phyloP scores from a whole-genome alignment of 2,329 filamentous ascomycete genomes.

The Exophiala xenobiotica region DNA sequence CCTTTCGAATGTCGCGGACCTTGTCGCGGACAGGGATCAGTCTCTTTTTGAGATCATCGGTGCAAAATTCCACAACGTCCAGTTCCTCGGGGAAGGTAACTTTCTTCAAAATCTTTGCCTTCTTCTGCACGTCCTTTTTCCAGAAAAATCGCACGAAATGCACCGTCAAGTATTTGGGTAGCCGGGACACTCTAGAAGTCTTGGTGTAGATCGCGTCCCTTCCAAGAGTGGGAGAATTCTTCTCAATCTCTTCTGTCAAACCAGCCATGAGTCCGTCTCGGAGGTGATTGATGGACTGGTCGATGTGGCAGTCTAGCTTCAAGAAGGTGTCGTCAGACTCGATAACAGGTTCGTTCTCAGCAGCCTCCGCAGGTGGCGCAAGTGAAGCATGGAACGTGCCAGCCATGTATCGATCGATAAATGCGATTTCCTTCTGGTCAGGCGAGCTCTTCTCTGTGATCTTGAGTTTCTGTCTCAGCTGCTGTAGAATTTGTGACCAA shows the following conservation, averaged over 20 bases:
- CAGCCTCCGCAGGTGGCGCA: constrained; percentile 72
- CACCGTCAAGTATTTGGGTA: constrained; percentile 93
- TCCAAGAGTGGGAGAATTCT: constrained; percentile 73
- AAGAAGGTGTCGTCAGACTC: constrained; percentile 73
- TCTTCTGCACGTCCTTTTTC: constrained; percentile 93
- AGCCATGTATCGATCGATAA: constrained; percentile 87
- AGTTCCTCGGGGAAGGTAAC: constrained; percentile 93
- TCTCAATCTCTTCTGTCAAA: constrained; percentile 86
- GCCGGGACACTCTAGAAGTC: constrained; percentile 79
- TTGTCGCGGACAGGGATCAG: constrained; percentile 93
- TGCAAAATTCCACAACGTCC: constrained; percentile 92
- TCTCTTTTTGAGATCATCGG: constrained; percentile 78
- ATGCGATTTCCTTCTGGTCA: constrained; percentile 59
- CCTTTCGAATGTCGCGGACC: constrained; percentile 90
- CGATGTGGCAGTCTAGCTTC: constrained; percentile 96
- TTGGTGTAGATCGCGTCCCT: constrained; percentile 86
- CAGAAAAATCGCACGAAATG: constrained; percentile 99
- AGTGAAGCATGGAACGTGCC: constrained; percentile 76
- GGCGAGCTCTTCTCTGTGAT: constrained; percentile 45
- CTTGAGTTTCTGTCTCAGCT: constrained; percentile 75
- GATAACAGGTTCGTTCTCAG: constrained; percentile 69
- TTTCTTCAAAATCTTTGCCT: constrained; percentile 99
- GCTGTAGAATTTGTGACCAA: constrained; percentile 90
- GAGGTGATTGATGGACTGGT: constrained; percentile 80
- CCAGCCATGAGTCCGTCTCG: constrained; percentile 81